Conservation (phyloP, 1,139 yeast genomes). For the Suhomyces yuchorum region DNA sequence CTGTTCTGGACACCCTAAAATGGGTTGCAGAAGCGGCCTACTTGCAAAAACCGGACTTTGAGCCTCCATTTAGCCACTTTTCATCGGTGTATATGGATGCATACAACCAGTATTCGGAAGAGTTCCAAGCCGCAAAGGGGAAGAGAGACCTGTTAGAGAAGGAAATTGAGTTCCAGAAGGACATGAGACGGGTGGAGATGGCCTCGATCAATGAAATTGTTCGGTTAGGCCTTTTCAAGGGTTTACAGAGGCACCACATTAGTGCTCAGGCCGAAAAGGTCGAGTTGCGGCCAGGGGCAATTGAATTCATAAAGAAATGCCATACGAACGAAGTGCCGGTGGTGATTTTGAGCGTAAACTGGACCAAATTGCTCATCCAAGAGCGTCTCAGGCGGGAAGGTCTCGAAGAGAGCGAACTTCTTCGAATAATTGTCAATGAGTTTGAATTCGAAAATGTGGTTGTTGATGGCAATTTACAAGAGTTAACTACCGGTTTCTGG, state of each 20-base stretch:
- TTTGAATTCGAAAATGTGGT: conserved; percentile 35
- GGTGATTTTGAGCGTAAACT: conserved; percentile 61
- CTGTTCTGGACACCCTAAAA: conserved; percentile 57
- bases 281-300: conserved; percentile 45
- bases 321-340: conserved; percentile 34
- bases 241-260: conserved; percentile 37
- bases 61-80: conserved; percentile 49
- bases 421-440: conserved; percentile 49
- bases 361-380: conserved; percentile 57
- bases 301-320: conserved; percentile 35
- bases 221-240: conserved; percentile 44
- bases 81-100: conserved; percentile 46
- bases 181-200: conserved; percentile 49
- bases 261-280: conserved; percentile 38
- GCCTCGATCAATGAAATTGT: conserved; percentile 53
- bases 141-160: conserved; percentile 20
- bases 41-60: conserved; percentile 33
- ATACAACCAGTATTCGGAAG: conserved; percentile 25
- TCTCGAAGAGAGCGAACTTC: conserved; percentile 22
- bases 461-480: conserved; percentile 16
- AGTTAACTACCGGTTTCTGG: conserved; percentile 45
- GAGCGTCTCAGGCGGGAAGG: conserved; percentile 41
- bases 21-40: conserved; percentile 57
- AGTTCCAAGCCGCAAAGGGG: conserved; percentile 24
- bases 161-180: conserved; percentile 50